Conservation (phyloP, 192 early-diverging fungal species). For the Nowakowskiella sp. region DNA sequence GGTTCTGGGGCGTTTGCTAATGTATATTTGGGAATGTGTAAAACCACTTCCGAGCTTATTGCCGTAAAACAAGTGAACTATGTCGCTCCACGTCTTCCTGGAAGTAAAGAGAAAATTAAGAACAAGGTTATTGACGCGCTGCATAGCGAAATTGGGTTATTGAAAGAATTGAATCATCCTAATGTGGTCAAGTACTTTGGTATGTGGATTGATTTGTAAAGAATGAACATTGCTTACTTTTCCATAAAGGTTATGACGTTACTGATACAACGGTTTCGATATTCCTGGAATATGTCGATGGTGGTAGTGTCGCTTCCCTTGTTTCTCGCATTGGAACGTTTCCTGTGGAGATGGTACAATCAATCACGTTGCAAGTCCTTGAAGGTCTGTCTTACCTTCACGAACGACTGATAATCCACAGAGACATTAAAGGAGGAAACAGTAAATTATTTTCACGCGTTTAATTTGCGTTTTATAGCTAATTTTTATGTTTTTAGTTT, state of each 20-base stretch:
- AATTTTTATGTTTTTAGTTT: background rate
- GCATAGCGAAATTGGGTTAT: background rate
- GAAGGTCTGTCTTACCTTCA: background rate
- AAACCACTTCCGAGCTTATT: background rate
- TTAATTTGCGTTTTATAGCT: no score
- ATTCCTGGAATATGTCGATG: background rate
- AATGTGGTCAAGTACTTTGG: background rate
- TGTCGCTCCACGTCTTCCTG: slow-evolving; percentile 39
- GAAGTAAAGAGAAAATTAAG: background rate
- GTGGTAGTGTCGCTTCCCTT: background rate
- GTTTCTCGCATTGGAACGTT: background rate
- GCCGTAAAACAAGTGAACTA: slow-evolving; percentile 15
- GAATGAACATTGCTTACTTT: slow-evolving; percentile 33
- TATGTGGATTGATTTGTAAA: no score
- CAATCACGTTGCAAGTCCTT: background rate
- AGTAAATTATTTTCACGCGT: no score
- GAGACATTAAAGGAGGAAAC: background rate
- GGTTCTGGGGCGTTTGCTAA: background rate
- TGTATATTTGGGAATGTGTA: background rate
- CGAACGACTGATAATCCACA: slow-evolving; percentile 12
- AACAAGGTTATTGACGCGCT: background rate
- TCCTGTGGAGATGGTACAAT: background rate
- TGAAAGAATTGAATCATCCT: background rate
- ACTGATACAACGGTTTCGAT: background rate
- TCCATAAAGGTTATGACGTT: background rate